A percentile compares a stretch with the other conserved stretches of the same genome.
phyloP scores from a whole-genome alignment of 2,329 filamentous ascomycete species.

The Colletotrichum karsti region DNA sequence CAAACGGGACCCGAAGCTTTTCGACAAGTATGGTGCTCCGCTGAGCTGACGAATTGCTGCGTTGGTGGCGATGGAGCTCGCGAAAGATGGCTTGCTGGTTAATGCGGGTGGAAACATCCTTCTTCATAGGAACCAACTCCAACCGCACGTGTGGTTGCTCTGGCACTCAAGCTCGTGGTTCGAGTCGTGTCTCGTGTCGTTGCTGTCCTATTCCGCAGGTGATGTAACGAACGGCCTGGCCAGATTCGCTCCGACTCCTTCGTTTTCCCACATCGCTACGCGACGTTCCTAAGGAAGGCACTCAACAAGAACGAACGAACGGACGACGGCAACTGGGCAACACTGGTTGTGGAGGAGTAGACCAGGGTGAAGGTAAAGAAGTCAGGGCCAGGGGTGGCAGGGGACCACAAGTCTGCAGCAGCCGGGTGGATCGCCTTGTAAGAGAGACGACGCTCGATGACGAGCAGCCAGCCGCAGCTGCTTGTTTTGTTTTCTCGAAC shows the following conservation, averaged over 20 bases:
- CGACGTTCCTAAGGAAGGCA: neutral
- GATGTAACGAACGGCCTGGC: neutral
- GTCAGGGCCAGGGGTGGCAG: neutral
- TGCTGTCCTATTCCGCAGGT: neutral
- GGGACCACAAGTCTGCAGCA: conserved; percentile 24
- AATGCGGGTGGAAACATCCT: neutral
- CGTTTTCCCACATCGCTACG: neutral
- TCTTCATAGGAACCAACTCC: neutral
- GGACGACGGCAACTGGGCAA: conserved; percentile 4
- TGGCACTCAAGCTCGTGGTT: neutral
- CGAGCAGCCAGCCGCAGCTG: conserved; percentile 10
- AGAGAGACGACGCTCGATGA: conserved; percentile 18
- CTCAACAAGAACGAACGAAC: conserved; percentile 5
- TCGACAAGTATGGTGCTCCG: neutral
- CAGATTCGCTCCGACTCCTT: neutral
- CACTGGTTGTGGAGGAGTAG: neutral
- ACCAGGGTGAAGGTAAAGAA: neutral
- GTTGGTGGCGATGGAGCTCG: neutral
- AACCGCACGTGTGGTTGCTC: neutral
- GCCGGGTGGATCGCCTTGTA: conserved; percentile 17
- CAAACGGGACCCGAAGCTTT: neutral
- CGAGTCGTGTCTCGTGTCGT: neutral
- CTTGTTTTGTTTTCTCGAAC: neutral
- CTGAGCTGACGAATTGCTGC: neutral
- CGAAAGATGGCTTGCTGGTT: neutral